Conservation (phyloP, 1,139 yeast genomes). For the Hyphopichia khmerensis region DNA sequence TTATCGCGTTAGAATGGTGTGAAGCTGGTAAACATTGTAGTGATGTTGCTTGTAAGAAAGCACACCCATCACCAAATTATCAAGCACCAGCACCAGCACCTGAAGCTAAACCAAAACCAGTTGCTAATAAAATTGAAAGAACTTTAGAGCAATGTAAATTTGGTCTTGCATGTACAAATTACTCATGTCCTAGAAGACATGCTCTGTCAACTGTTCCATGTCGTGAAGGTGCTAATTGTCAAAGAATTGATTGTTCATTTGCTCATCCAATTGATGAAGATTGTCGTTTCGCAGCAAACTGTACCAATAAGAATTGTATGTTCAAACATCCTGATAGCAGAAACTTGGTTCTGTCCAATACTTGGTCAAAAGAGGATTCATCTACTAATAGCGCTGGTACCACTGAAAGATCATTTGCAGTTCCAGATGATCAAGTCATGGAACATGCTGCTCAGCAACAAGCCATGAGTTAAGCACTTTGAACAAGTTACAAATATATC, state of each 20-base stretch:
- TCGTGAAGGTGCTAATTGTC: slow-evolving; percentile 77
- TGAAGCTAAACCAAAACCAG: slow-evolving; percentile 14
- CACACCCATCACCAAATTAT: slow-evolving; percentile 75
- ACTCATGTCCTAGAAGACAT: slow-evolving; percentile 79
- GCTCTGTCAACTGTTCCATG: slow-evolving; percentile 72
- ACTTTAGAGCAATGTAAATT: slow-evolving; percentile 80
- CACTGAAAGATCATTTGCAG: slow-evolving; percentile 68
- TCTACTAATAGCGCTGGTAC: slow-evolving; percentile 23
- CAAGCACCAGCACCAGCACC: slow-evolving; percentile 31
- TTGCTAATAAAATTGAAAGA: slow-evolving; percentile 25
- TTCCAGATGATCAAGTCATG: slow-evolving; percentile 72
- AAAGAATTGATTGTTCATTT: slow-evolving; percentile 77
- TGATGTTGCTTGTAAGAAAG: slow-evolving; percentile 61
- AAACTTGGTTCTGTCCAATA: slow-evolving; percentile 34
- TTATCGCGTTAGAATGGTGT: slow-evolving; percentile 74
- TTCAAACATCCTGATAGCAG: slow-evolving; percentile 82
- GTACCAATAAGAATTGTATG: slow-evolving; percentile 68
- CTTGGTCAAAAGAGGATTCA: slow-evolving; percentile 39
- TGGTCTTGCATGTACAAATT: slow-evolving; percentile 72
- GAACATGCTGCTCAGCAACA: slow-evolving; percentile 59
- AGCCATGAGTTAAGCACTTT: slow-evolving; percentile 6
- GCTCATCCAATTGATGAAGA: slow-evolving; percentile 77
- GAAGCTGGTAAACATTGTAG: slow-evolving; percentile 63
- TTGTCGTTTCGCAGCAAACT: slow-evolving; percentile 76
- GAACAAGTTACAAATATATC: too few species aligned